Percentiles rank a stretch among this genome's conserved stretches.
These are phyloP conservation scores for Xylaria sp. DNA, from an alignment of 2,329 filamentous ascomycete species.

Conservation along the genomic window DNA sequence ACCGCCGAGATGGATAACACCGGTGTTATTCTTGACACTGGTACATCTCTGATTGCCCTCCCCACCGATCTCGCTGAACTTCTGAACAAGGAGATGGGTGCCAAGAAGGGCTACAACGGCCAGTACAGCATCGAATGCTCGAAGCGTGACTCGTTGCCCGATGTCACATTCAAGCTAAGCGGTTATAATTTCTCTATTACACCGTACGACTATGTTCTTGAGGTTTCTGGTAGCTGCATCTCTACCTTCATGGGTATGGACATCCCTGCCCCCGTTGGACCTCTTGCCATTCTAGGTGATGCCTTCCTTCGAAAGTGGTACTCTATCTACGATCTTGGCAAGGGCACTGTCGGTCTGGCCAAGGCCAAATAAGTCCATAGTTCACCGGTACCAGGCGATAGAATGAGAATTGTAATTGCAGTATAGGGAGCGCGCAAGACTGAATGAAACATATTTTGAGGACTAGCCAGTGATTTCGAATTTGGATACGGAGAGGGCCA, in stretches of 20 bases:
- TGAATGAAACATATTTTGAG: slow-evolving; percentile 14
- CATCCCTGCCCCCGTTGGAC: slow-evolving; percentile 86
- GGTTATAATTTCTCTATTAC: slow-evolving; percentile 94
- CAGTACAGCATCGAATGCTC: slow-evolving; percentile 95
- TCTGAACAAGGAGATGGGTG: slow-evolving; percentile 96
- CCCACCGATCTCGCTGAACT: slow-evolving; percentile 92
- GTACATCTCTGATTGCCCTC: slow-evolving; percentile 96
- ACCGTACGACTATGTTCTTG: slow-evolving; percentile 92
- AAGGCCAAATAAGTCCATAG: slow-evolving; percentile 69
- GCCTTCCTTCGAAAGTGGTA: slow-evolving; percentile 88
- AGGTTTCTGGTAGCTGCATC: slow-evolving; percentile 95
- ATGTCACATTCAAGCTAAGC: slow-evolving; percentile 88
- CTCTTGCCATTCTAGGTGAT: slow-evolving; percentile 93
- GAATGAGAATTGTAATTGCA: not conserved
- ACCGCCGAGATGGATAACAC: slow-evolving; percentile 92
- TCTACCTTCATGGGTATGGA: slow-evolving; percentile 98
- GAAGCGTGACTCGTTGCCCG: slow-evolving; percentile 84
- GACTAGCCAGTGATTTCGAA: not conserved
- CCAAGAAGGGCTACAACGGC: slow-evolving; percentile 97
- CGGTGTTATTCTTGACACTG: slow-evolving; percentile 96
- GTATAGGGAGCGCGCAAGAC: not conserved
- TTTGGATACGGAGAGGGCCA: slow-evolving; percentile 2
- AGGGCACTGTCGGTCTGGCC: slow-evolving; percentile 88
- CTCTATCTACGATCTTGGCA: slow-evolving; percentile 95
- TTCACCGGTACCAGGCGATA: not conserved